Evolutionary conservation across 306 rosid species (phyloP).

Genomic region (Vicia sativa): DNA sequence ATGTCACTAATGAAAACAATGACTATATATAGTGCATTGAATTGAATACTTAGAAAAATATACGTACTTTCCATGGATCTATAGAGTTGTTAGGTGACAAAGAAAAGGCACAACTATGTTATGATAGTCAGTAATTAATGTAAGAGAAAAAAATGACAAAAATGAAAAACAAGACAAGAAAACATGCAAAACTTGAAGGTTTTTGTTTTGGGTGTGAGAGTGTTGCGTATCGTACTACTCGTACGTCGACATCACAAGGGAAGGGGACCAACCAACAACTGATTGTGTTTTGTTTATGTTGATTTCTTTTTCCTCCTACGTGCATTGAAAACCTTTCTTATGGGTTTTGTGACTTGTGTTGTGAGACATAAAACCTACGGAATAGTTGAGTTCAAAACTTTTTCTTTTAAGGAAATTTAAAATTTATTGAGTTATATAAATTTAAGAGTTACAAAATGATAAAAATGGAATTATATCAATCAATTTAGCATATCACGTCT

Average conservation of each 20-base stretch:
- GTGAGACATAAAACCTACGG: background rate
- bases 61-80: constrained; percentile 16
- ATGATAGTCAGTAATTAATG: constrained; percentile 3
- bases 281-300: background rate
- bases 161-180: background rate
- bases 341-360: background rate
- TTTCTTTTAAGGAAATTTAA: background rate
- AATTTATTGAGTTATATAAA: background rate
- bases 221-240: constrained; percentile 22
- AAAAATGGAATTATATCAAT: no score
- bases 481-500: no score
- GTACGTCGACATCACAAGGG: constrained; percentile 5
- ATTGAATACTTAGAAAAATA: constrained; percentile 13
- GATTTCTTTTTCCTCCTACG: background rate
- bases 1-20: background rate
- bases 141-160: background rate
- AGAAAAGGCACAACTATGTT: constrained; percentile 6
- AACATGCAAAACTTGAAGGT: background rate
- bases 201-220: constrained; percentile 3
- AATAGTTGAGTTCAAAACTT: background rate
- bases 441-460: background rate
- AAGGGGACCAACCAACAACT: constrained; percentile 34
- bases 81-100: background rate
- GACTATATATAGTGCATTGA: constrained; percentile 2
- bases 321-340: background rate